Conservation (phyloP, 768 basidiomycete genomes). For the Hericium erinaceus region DNA sequence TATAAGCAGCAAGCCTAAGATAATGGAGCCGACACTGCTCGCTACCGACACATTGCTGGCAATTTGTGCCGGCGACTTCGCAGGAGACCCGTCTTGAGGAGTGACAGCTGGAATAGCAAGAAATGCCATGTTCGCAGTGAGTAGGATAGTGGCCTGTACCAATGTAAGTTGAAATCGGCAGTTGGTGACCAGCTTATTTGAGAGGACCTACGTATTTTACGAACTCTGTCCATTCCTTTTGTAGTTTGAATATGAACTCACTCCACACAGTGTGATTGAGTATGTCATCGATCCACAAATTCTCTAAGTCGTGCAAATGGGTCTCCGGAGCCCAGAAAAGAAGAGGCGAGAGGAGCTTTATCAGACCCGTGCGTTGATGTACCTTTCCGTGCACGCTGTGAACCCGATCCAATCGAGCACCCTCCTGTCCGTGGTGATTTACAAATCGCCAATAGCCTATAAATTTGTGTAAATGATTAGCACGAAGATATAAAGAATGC, state of each 20-base stretch:
- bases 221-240: conserved; percentile 6
- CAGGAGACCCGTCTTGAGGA: neutral
- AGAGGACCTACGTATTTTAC: conserved; percentile 6
- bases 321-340: conserved; percentile 10
- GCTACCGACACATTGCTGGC: conserved; percentile 5
- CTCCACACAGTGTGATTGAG: conserved; percentile 5
- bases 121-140: conserved; percentile 6
- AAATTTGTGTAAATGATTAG: neutral
- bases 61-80: conserved; percentile 1
- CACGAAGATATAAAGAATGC: neutral
- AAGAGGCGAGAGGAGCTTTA: conserved; percentile 4
- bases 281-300: conserved; percentile 5
- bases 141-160: conserved; percentile 3
- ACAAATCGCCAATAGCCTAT: conserved; percentile 11
- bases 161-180: neutral
- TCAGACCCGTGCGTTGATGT: conserved; percentile 2
- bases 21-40: conserved; percentile 7
- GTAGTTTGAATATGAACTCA: neutral
- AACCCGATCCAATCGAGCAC: conserved; percentile 4
- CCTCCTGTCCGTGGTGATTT: conserved; percentile 9
- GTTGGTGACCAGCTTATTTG: neutral
- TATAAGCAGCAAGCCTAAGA: conserved; percentile 6
- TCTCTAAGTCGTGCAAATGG: conserved; percentile 9
- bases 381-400: neutral
- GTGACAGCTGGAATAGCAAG: conserved; percentile 7